Base-by-base conservation (phyloP, 2,329 filamentous ascomycete genomes). In the Neofusicoccum umdonicola region DNA sequence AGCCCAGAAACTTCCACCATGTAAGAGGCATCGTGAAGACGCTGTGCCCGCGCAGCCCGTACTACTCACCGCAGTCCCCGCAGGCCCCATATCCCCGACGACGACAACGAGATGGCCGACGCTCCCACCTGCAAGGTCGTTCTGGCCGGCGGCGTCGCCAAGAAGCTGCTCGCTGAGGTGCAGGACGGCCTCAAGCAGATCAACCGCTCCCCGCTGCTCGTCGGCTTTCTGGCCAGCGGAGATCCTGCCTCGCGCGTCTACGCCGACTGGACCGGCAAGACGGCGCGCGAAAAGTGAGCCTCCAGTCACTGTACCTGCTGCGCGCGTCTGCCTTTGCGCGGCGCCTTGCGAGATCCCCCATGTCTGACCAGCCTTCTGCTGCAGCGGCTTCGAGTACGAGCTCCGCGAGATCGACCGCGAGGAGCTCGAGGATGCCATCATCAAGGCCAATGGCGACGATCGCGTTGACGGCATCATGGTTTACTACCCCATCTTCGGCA, bases 401-500 rank as follows among this genome's bases (percentile, higher is more conserved):
- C 87, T 98, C 66, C 90, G 90, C 70, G 87, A 88, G 74, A 88
- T 97, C 61, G 86, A 91, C 72, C 94, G 94, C 76, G 93, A 98
- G 74, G 84, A 88, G 52, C 90, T 98, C 68, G 95, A 99, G 82
- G 92, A 97, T 71, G 88, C 89, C 69, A 90, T 99, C 73, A 86
- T 94, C 70, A 84, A 85, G 69, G 94, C 94, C 74, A 99, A 99
- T 78, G 81, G 85, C 37, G 92, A 98, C 77, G 76, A 84, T 64
- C 74, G 80, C 15, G 87, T 97, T 68, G 91, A 97, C 78, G 94
- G 86, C 67, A 96, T 97, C 74, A 96, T 99, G 69, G 91, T 99
- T 75, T 99, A 99, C 85, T 99, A 98, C 78, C 95, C 95, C 64
- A 96, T 99, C 79, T 98, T 97, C 79, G 90, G 93, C 81, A 90